phyloP scores from a whole-genome alignment of 2,329 filamentous ascomycete species.

The Phaeosphaeria sp. region DNA sequence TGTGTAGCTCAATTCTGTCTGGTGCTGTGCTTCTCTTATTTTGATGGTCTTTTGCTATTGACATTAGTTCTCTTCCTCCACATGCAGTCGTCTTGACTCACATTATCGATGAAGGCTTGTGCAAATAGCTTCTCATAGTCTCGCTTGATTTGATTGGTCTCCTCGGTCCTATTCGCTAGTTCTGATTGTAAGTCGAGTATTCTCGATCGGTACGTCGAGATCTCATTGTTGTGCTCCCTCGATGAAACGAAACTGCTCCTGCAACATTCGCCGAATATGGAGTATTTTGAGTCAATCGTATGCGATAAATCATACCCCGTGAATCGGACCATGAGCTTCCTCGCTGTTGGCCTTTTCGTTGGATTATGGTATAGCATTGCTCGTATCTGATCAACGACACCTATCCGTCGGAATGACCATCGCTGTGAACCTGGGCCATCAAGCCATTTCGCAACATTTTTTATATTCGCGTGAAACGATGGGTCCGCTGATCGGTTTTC shows the following conservation, averaged over 20 bases:
- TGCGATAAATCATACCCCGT: neutral
- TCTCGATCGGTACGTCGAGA: neutral
- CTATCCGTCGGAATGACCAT: neutral
- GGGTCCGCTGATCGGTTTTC: conserved; percentile 62
- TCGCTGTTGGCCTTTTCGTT: conserved; percentile 8
- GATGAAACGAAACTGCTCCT: neutral
- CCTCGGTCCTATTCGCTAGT: neutral
- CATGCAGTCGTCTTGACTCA: no score
- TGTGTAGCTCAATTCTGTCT: neutral
- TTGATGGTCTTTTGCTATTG: neutral
- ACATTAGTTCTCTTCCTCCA: no score
- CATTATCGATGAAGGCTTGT: no score
- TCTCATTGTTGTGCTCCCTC: neutral
- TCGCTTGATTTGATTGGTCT: no score
- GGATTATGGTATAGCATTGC: conserved; percentile 10
- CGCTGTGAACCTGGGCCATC: neutral
- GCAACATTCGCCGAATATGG: conserved; percentile 14
- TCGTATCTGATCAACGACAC: conserved; percentile 4
- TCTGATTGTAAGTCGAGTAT: neutral
- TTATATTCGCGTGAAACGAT: conserved; percentile 73
- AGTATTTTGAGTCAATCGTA: neutral
- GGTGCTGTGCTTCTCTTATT: neutral
- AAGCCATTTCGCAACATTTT: conserved; percentile 70
- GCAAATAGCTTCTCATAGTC: no score
- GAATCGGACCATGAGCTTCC: conserved; percentile 3